phyloP scores from a whole-genome alignment of 306 rosid genomes.

The Quercus cerris region DNA sequence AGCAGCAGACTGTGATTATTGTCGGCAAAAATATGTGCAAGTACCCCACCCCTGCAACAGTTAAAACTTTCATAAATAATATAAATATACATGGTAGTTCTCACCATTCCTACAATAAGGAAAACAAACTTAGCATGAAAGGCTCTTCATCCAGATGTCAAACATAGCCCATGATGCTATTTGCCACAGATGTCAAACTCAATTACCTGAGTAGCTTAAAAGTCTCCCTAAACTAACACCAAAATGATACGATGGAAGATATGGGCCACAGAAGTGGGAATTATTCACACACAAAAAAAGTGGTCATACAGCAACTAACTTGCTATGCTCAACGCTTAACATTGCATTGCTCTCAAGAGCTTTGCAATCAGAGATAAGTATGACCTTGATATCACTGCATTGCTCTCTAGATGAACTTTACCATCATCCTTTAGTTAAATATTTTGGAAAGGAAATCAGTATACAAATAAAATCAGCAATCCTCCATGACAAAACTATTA shows the following conservation, averaged over 20 bases:
- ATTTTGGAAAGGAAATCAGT: background rate
- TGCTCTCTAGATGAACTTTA: background rate
- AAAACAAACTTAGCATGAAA: constrained; percentile 14
- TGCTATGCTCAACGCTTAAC: background rate
- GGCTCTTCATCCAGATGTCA: constrained; percentile 13
- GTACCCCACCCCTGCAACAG: constrained; percentile 61
- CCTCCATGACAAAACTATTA: background rate
- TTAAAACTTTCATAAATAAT: constrained; percentile 8
- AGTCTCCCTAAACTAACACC: background rate
- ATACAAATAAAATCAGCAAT: background rate
- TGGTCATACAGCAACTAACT: background rate
- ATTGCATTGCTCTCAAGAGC: background rate
- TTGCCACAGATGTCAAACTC: background rate
- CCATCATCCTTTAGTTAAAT: background rate
- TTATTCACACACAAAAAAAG: background rate
- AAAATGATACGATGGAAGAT: background rate
- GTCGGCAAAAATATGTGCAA: constrained; percentile 47
- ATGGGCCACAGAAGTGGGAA: background rate
- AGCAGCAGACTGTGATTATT: constrained; percentile 41
- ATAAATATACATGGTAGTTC: background rate
- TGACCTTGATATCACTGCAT: background rate
- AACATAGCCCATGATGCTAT: background rate
- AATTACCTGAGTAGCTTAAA: background rate
- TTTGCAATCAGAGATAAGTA: background rate
- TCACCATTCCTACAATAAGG: background rate